Evolutionary conservation across 345 rosid species (phyloP).

Genomic region (Sisymbrium irio): DNA sequence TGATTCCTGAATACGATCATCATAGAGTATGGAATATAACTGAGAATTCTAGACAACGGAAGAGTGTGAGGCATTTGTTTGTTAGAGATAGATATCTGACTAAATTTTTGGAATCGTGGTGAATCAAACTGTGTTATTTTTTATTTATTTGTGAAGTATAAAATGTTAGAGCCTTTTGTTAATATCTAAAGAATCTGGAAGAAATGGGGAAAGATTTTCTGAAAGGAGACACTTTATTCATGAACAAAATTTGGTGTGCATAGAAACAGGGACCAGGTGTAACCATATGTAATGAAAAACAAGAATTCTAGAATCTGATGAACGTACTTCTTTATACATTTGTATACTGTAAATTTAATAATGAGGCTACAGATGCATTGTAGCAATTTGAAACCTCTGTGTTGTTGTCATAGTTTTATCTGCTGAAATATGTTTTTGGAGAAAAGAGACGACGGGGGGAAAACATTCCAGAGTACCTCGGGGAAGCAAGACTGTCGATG

Average conservation of each 20-base stretch:
- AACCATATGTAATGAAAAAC: not conserved
- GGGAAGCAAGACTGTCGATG: slow-evolving; percentile 60
- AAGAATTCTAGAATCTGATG: slow-evolving; percentile 19
- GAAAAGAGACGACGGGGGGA: slow-evolving; percentile 80
- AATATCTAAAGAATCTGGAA: not conserved
- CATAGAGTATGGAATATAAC: not conserved
- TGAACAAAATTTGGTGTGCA: slow-evolving; percentile 23
- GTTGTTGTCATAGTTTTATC: slow-evolving; percentile 13
- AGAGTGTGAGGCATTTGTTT: not conserved
- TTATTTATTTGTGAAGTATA: not conserved
- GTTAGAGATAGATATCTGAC: not conserved
- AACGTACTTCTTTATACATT: slow-evolving; percentile 19
- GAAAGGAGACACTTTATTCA: slow-evolving; percentile 13
- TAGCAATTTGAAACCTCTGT: not conserved
- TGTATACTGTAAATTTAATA: not conserved
- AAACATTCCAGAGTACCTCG: slow-evolving; percentile 63
- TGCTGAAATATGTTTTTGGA: slow-evolving; percentile 40
- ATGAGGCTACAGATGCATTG: not conserved
- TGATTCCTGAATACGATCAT: not conserved
- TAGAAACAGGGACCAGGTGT: not conserved
- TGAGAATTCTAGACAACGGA: not conserved
- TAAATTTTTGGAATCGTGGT: not conserved
- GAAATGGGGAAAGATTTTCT: not conserved
- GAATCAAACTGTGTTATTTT: not conserved
- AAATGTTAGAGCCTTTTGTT: not conserved